Conservation (phyloP, 768 basidiomycete genomes). For the Nidula microcarpa region DNA sequence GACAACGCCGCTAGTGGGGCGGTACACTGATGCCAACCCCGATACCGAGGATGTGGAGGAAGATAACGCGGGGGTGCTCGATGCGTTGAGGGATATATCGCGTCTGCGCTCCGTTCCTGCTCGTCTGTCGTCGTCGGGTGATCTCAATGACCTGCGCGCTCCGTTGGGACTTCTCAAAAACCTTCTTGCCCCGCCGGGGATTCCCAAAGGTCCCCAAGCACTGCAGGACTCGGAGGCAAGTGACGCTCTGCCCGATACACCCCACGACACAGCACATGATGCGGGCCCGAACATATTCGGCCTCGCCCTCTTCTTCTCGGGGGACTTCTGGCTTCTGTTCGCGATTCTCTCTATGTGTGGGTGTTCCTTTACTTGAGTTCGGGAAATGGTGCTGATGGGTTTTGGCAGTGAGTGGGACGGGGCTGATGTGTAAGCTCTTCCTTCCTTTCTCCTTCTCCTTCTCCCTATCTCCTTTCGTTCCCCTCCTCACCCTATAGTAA, state of each 20-base stretch:
- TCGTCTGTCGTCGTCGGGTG: no score
- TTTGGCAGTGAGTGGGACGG: conserved; percentile 57
- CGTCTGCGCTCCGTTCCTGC: no score
- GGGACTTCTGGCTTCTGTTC: conserved; percentile 59
- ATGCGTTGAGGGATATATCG: no score
- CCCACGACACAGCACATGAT: conserved; percentile 7
- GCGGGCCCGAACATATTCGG: conserved; percentile 43
- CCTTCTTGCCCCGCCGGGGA: no score
- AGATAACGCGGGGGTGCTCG: no score
- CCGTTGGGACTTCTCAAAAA: background rate
- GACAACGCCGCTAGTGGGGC: no score
- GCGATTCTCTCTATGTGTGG: conserved; percentile 47
- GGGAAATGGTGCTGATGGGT: conserved; percentile 2
- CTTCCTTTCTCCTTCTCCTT: background rate
- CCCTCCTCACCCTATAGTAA: background rate
- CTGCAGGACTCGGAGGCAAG: background rate
- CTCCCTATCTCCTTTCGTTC: background rate
- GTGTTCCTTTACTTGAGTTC: conserved; percentile 11
- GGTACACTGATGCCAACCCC: no score
- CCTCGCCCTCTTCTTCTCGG: conserved; percentile 33
- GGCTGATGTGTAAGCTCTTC: conserved; percentile 59
- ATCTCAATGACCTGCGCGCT: background rate
- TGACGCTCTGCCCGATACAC: background rate
- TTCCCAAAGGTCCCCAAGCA: no score
- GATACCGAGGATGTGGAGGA: no score